Percentiles rank a stretch among this genome's conserved stretches.
These are phyloP conservation scores for Chytriomyces confervae DNA, from an alignment of 192 early-diverging fungal species.

Conservation along the genomic window DNA sequence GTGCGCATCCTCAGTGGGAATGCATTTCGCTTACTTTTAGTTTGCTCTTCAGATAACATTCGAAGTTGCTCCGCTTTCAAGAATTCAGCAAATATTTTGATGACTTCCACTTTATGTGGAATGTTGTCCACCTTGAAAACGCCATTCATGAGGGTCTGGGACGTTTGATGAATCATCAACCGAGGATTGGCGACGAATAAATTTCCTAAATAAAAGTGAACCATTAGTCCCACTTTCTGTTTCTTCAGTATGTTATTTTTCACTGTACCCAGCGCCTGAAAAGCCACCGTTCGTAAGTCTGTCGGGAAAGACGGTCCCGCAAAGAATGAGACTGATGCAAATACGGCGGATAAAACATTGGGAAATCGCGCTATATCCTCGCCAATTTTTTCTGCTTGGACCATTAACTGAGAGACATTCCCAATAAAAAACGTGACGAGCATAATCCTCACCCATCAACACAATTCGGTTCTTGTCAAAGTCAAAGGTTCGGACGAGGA, in stretches of 20 bases:
- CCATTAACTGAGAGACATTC: not conserved
- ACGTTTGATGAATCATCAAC: constrained; percentile 56
- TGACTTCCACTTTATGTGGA: constrained; percentile 69
- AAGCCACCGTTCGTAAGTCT: constrained; percentile 31
- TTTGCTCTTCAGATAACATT: constrained; percentile 49
- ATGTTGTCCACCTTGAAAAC: constrained; percentile 59
- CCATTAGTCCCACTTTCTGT: not conserved
- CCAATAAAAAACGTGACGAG: not conserved
- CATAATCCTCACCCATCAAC: constrained; percentile 15
- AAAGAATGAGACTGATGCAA: constrained; percentile 40
- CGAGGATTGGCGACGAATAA: constrained; percentile 75
- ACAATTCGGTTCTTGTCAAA: constrained; percentile 63
- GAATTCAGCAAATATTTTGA: constrained; percentile 75
- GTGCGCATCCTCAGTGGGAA: no score
- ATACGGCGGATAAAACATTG: constrained; percentile 30
- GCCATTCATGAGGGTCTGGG: constrained; percentile 70
- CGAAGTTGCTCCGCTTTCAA: constrained; percentile 67
- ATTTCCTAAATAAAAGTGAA: constrained; percentile 55
- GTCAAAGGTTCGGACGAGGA: constrained; percentile 78
- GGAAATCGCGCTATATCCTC: constrained; percentile 9
- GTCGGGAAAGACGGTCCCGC: constrained; percentile 22
- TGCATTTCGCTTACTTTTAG: constrained; percentile 44
- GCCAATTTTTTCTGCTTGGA: constrained; percentile 25
- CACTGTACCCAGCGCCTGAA: constrained; percentile 37
- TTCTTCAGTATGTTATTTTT: constrained; percentile 2